These are phyloP conservation scores for Aspergillus cavernicola DNA, from an alignment of 495 filamentous ascomycete genomes.

Conservation along the genomic window DNA sequence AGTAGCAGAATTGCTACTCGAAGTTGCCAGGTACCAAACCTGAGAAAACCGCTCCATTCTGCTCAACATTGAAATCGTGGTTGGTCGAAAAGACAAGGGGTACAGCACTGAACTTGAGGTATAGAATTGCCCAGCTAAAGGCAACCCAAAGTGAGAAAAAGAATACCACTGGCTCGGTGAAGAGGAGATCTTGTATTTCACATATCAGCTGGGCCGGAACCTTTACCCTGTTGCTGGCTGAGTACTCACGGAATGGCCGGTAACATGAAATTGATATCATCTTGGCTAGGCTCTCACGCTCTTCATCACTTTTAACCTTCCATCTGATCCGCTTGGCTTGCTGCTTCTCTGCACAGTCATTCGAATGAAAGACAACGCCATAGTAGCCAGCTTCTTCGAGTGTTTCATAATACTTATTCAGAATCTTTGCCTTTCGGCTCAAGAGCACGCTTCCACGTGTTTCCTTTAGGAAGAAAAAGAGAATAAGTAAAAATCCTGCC, in stretches of 20 bases:
- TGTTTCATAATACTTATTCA: conserved; percentile 79
- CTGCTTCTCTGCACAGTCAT: conserved; percentile 34
- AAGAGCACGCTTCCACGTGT: conserved; percentile 81
- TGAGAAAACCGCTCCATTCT: conserved; percentile 71
- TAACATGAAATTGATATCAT: conserved; percentile 74
- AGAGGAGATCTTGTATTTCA: conserved; percentile 56
- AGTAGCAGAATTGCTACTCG: background rate
- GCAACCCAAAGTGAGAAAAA: conserved; percentile 90
- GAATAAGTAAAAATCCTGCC: conserved; percentile 56
- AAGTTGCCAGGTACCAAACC: too few species aligned
- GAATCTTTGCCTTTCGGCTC: conserved; percentile 63
- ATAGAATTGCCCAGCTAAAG: conserved; percentile 88
- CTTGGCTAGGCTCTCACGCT: conserved; percentile 60
- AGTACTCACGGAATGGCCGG: conserved; percentile 70
- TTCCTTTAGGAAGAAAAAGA: conserved; percentile 72
- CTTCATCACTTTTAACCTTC: conserved; percentile 82
- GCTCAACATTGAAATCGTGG: conserved; percentile 64
- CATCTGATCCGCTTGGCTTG: conserved; percentile 65
- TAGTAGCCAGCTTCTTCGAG: conserved; percentile 63
- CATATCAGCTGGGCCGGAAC: background rate
- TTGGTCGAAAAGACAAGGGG: conserved; percentile 74
- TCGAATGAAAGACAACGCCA: conserved; percentile 46
- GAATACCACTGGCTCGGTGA: conserved; percentile 91
- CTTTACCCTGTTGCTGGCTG: too few species aligned
- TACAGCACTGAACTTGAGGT: conserved; percentile 75